Conservation (phyloP, 2,329 filamentous ascomycete genomes). For the Diatrype stigma region DNA sequence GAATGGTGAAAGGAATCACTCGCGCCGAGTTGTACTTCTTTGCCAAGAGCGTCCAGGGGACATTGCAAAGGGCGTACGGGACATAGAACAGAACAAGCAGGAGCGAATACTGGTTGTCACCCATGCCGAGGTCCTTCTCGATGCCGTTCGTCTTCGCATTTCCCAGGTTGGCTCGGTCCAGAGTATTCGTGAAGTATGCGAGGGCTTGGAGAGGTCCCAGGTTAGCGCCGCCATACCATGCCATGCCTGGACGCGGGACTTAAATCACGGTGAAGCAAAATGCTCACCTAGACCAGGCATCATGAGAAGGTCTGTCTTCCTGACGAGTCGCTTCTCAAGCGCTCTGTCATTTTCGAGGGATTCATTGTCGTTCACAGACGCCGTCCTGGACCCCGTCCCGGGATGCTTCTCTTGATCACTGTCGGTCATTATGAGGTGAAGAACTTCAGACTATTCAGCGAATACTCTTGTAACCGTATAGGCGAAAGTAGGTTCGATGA, state of each 20-base stretch:
- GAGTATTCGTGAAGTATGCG: slow-evolving; percentile 11
- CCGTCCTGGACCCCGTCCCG: not conserved
- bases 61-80: slow-evolving; percentile 44
- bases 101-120: slow-evolving; percentile 38
- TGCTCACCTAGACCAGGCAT: slow-evolving; percentile 14
- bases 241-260: not conserved
- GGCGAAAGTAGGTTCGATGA: not conserved
- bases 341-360: slow-evolving; percentile 6
- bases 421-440: slow-evolving; percentile 2
- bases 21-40: slow-evolving; percentile 32
- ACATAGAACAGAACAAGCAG: slow-evolving; percentile 47
- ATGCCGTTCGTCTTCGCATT: slow-evolving; percentile 47
- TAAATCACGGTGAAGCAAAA: not conserved
- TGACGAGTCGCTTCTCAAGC: slow-evolving; percentile 10
- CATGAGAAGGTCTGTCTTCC: slow-evolving; percentile 14
- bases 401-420: slow-evolving; percentile 7
- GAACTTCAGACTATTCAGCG: not conserved
- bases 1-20: slow-evolving; percentile 39
- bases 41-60: slow-evolving; percentile 45
- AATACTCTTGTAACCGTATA: not conserved
- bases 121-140: slow-evolving; percentile 35
- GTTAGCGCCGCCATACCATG: slow-evolving; percentile 1
- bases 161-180: slow-evolving; percentile 34
- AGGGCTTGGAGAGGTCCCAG: slow-evolving; percentile 1
- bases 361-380: not conserved